A percentile compares a stretch with the other conserved stretches of the same genome.
Conservation (phyloP, 805 yeast genomes). For the Hagleromyces aurorensis region DNA sequence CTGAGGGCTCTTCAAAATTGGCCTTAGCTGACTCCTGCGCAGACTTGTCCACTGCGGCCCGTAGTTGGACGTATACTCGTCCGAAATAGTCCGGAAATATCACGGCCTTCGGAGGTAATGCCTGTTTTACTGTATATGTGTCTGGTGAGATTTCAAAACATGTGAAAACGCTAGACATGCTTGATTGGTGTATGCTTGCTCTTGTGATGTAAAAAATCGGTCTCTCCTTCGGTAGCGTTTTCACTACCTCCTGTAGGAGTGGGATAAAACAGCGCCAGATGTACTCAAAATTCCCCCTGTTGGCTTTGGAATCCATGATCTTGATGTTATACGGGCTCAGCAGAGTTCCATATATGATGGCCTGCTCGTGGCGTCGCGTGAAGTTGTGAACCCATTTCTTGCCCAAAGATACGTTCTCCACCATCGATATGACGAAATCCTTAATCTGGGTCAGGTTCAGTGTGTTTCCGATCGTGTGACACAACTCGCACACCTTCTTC, state of each 20-base stretch:
- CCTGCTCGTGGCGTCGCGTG: slow-evolving; percentile 16
- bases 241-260: slow-evolving; percentile 10
- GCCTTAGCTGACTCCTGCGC: no score
- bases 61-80: slow-evolving; percentile 6
- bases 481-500: slow-evolving; percentile 9
- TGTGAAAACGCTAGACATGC: slow-evolving; percentile 17
- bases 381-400: slow-evolving; percentile 23
- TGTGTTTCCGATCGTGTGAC: slow-evolving; percentile 18
- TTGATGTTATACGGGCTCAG: slow-evolving; percentile 8
- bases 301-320: slow-evolving; percentile 13
- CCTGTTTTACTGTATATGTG: slow-evolving; percentile 7
- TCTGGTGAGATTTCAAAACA: slow-evolving; percentile 13
- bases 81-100: slow-evolving; percentile 16
- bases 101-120: slow-evolving; percentile 12
- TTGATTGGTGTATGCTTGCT: slow-evolving; percentile 12
- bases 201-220: slow-evolving; percentile 17
- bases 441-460: slow-evolving; percentile 17
- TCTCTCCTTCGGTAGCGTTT: slow-evolving; percentile 5
- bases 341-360: slow-evolving; percentile 16
- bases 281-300: slow-evolving; percentile 13
- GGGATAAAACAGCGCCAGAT: slow-evolving; percentile 18
- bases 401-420: slow-evolving; percentile 15
- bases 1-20: no score
- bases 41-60: no score
- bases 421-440: slow-evolving; percentile 12